Base-by-base conservation (phyloP, 2,329 filamentous ascomycete species). In the Fusarium newnesense region DNA sequence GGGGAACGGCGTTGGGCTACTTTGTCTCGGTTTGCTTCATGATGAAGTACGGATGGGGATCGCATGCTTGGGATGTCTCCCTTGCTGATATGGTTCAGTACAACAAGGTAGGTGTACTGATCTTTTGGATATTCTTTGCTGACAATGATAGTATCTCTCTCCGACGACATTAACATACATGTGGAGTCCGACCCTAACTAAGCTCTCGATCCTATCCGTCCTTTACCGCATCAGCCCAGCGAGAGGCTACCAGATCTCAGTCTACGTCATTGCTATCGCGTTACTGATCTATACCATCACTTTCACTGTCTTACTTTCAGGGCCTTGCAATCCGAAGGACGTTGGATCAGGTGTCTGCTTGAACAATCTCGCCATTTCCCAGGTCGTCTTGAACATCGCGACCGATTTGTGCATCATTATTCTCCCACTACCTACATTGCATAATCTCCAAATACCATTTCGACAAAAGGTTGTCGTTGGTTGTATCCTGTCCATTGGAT, bases 41-140 rank as follows among this genome's bases (percentile, higher is more conserved):
- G 37, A 64, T 64, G 43, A 64, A 50, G 54, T 64, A 60, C 4
- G 54, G 61, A 21, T 60, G 61, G 61, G 61, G 61, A 1, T 42
- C 54, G 8, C 44, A 64, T 43, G 43, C 36, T 37, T 61, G 60
- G 49, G 50, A 62, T 28, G 50, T 62, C 5, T 44, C 60, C 2
- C 32, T 62, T 12, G 60, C 50, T 7, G 50, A 62, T 8, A 2
- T 57, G 12, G 40, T 19, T 19, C 26, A 62, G 12, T 62, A 57
- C 16, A 62, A 56, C 9, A 57, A 46, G 40, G 50, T 62, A n/a
- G 4, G 13, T 16, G 3, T 9, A 30, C 9, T 24, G 3, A 24
- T 9, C 32, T 4, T 24, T 34, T 24, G 21, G 12, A 9, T 19
- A 32, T 16, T 28, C 5, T 3, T 21, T 1, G 3, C 24, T 44